These are phyloP conservation scores for Tephrocybe sp. DNA, from an alignment of 768 basidiomycete species.

Conservation along the genomic window DNA sequence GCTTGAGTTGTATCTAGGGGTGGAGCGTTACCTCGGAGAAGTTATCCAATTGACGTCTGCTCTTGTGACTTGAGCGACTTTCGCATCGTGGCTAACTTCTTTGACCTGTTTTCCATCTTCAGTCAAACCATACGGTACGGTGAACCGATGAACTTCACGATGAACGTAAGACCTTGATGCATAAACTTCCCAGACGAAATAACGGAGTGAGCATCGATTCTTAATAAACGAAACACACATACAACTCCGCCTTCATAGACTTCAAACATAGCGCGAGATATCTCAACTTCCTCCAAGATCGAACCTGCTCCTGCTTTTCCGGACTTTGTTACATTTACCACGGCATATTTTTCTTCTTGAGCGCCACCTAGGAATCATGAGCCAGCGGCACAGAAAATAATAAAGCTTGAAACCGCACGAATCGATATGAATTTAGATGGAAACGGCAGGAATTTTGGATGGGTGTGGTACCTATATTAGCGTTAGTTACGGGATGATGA, in stretches of 20 bases:
- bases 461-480: conserved; percentile 70
- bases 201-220: background rate
- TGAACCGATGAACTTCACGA: conserved; percentile 45
- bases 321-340: conserved; percentile 61
- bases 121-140: background rate
- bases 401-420: conserved; percentile 32
- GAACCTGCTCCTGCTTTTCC: conserved; percentile 30
- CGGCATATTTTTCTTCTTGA: conserved; percentile 76
- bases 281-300: conserved; percentile 80
- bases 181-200: conserved; percentile 75
- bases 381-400: too few relatives aligned
- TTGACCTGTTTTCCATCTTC: conserved; percentile 48
- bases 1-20: background rate
- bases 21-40: conserved; percentile 50
- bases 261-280: conserved; percentile 84
- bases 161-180: conserved; percentile 82
- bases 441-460: conserved; percentile 77
- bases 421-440: conserved; percentile 75
- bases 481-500: background rate
- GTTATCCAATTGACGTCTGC: conserved; percentile 89
- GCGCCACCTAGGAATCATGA: too few relatives aligned
- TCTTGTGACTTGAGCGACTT: conserved; percentile 65
- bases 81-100: conserved; percentile 80
- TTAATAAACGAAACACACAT: conserved; percentile 21
- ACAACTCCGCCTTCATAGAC: conserved; percentile 89